Base-by-base conservation (phyloP, 805 yeast genomes). In the Priceomyces fermenticarens region DNA sequence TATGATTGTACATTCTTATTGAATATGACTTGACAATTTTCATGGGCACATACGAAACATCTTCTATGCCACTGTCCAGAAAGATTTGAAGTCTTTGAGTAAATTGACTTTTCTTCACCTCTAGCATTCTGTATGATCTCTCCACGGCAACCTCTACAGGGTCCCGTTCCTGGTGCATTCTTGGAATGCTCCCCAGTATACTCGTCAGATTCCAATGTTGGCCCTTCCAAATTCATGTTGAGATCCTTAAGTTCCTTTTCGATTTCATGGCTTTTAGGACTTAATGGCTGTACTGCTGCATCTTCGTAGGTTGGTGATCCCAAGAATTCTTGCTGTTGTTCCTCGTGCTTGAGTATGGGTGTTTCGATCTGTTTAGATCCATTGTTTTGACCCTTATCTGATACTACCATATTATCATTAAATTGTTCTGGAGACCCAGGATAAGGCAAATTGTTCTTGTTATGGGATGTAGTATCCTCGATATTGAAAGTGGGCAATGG, bases 51-150 rank as follows among this genome's bases (percentile, higher is more conserved):
- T 10, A 68, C 67, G 69, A 93, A 91, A 58, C 99, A 93, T 11
- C 72, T 63, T 30, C 95, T 73, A 58, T 93, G 99, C 98, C 98
- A 93, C 58, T 89, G 91, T 0, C 97, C 98, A 1, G 88, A 77
- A 35, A 85, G 65, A 54, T 83, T 89, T n/a, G 83, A 85, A 41
- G 85, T 86, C 51, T 82, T 85, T n/a, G 96, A 87, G 63, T 81
- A 85, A 13, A 91, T 85, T 0, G 93, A 73, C 54, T 83, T 87
- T 17, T 58, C 50, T 6, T 54, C 28, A 0, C 75, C 74, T 33
- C 45, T 59, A 2, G 61, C 63, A 4, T 45, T 30, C 1, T 80
- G 72, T 1, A 49, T 47, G 25, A 90, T 81, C n/a, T 62, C 68
- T 34, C 60, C 45, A 4, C 63, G 60, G 65, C 98, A 91, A 27